Evolutionary conservation across 495 filamentous ascomycete species (phyloP).

Genomic region (Aspergillus wentii): DNA sequence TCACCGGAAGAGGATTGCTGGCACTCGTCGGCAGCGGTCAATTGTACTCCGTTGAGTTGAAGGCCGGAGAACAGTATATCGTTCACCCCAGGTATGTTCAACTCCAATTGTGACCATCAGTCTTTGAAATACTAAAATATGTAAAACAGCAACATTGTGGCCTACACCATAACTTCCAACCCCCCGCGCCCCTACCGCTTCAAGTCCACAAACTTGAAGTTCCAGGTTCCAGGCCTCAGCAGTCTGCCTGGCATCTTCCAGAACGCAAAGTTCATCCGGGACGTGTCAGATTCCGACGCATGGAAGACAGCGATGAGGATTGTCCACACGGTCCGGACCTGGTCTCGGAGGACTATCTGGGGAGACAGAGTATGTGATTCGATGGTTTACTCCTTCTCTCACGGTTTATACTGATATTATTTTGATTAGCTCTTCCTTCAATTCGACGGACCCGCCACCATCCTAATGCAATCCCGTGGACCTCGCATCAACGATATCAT

Average conservation of each 20-base stretch:
- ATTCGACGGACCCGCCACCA: conserved; percentile 78
- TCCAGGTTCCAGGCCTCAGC: conserved; percentile 69
- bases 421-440: conserved; percentile 68
- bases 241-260: conserved; percentile 50
- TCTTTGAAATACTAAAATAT: conserved; percentile 10
- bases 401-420: conserved; percentile 4
- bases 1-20: conserved; percentile 82
- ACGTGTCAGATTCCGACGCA: conserved; percentile 59
- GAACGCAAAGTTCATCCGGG: conserved; percentile 63
- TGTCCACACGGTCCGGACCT: conserved; percentile 64
- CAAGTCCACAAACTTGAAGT: conserved; percentile 65
- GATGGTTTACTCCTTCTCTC: background rate
- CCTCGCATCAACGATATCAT: conserved; percentile 71
- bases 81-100: conserved; percentile 70
- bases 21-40: conserved; percentile 82
- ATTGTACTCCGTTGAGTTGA: conserved; percentile 74
- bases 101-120: no score
- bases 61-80: conserved; percentile 78
- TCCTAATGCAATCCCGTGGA: conserved; percentile 81
- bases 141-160: conserved; percentile 77
- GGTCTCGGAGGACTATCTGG: conserved; percentile 78
- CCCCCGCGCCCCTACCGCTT: conserved; percentile 81
- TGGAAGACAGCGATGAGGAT: conserved; percentile 62
- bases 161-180: conserved; percentile 71
- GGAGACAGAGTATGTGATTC: conserved; percentile 65